These are phyloP conservation scores for Aspergillus texensis DNA, from an alignment of 2,329 filamentous ascomycete species.

Conservation along the genomic window DNA sequence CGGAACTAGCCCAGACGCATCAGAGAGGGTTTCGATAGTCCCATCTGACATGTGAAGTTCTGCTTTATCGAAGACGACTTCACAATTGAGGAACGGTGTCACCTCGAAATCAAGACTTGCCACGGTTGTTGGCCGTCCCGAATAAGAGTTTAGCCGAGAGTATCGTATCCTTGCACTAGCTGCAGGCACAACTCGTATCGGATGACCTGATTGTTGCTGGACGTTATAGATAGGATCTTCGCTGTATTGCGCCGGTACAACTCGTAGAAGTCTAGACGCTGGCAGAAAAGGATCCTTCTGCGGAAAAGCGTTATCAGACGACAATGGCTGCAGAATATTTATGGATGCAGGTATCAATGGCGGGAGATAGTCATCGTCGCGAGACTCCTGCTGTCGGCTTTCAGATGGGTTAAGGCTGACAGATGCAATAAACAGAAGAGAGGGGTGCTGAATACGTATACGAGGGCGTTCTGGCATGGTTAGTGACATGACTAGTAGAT, in stretches of 20 bases:
- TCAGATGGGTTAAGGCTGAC: conserved; percentile 50
- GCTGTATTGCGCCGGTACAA: conserved; percentile 54
- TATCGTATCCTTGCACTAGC: conserved; percentile 60
- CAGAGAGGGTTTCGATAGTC: conserved; percentile 47
- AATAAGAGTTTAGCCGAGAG: conserved; percentile 49
- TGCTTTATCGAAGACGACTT: conserved; percentile 53
- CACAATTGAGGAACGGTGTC: conserved; percentile 54
- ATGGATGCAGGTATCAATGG: conserved; percentile 58
- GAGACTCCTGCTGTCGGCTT: conserved; percentile 35
- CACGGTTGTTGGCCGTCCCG: conserved; percentile 50
- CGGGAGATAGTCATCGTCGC: conserved; percentile 56
- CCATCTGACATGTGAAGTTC: conserved; percentile 52
- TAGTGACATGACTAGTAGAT: background rate
- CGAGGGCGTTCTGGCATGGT: conserved; percentile 44
- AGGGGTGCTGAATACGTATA: conserved; percentile 58
- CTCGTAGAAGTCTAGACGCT: conserved; percentile 59
- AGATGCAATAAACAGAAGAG: conserved; percentile 57
- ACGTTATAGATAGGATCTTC: conserved; percentile 57
- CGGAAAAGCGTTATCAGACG: conserved; percentile 51
- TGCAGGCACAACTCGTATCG: conserved; percentile 58
- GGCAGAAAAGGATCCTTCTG: conserved; percentile 57
- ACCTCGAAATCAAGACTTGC: conserved; percentile 60
- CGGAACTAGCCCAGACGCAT: conserved; percentile 35
- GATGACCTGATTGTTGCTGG: conserved; percentile 54
- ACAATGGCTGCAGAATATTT: conserved; percentile 61